Evolutionary conservation across 2,329 filamentous ascomycete species (phyloP), one percentile per base, ranked within the genome.

Genomic region (Alternaria triticimaculans): DNA sequence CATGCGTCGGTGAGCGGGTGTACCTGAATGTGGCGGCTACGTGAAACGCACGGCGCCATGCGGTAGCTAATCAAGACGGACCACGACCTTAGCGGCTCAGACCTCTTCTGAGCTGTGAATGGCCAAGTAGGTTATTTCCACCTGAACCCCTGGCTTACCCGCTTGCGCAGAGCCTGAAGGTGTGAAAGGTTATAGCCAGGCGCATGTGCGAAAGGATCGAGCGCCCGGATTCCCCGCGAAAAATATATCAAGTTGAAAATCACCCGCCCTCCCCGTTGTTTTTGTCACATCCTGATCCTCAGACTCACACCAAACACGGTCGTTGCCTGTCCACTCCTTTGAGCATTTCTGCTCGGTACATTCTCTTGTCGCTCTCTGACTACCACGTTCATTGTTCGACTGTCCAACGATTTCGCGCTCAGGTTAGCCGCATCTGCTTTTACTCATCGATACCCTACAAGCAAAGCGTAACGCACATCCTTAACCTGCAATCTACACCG

Each of bases 321-420:
- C 50, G 56, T 60, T 59, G 60, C 43, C 60, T 55, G 56, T 37
- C 49, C 60, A 49, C 30, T 63, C 57, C 37, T 60, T 63, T 60
- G 57, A 60, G 61, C 61, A 56, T 44, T 53, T 41, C 44, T 60
- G 61, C 61, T 63, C 57, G 33, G 61, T 66, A 55, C 67, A 63
- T 61, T 68, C 63, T 58, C 46, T 55, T 48, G 55, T 60, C 56
- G 49, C 37, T 37, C 58, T 26, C 56, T 58, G 56, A 63, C 50
- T 33, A 43, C 28, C 28, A 60, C 61, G 50, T 49, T 63, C 61
- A 46, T 60, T 63, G 61, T 59, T 60, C 44, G 61, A 63, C 44
- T 53, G 61, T 55, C 56, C 56, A 50, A 60, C 55, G 48, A 41
- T 28, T 53, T 63, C 50, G 61, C 61, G 61, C 61, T 63, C 61